Evolutionary conservation across 441 rosid genomes (phyloP), one percentile per base, ranked within the genome.

Genomic region (Codiaeum variegatum): DNA sequence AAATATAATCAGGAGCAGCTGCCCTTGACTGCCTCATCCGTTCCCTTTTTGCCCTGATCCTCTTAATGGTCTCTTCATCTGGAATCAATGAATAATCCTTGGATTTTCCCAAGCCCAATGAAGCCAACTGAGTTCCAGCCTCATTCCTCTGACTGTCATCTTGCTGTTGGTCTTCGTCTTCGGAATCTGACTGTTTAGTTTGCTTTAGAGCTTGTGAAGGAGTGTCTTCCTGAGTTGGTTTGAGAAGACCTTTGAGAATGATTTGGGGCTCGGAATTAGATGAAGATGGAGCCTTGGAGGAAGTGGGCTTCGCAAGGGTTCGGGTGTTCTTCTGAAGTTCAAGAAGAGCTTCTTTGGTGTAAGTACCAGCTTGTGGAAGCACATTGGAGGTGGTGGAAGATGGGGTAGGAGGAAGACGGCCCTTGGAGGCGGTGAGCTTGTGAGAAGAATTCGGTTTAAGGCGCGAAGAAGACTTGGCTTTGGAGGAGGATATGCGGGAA

Each of bases 311-410:
- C 1, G 91, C 91, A 7, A 94, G 88, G 72, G 93, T 89, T 62
- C 90, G 89, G 10, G 97, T 92, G 77, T 92, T 94, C 82, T 87
- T 94, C 21, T 90, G 99, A 59, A 91, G 98, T 85, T 94, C 97
- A 42, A 87, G 95, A 24, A 94, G 85, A 12, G 92, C 89, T 77
- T 94, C 96, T 80, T 83, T 89, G 24, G 98, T 90, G 80, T 95
- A 95, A 78, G 87, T 76, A 1, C 98, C 97, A 1, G 96, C 97
- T 71, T 90, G 97, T 1, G 97, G 94, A 66, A 79, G 86, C 61
- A 94, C 97, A 74, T 90, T 91, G 59, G 96, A 91, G 23, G 79
- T 65, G 7, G 85, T 32, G 59, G 84, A 70, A 79, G 67, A 2
- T 72, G 70, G 13, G 69, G 58, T 31, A 32, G 81, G 70, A 31